Evolutionary conservation across 345 rosid species (phyloP), one percentile per base, ranked within the genome.

Genomic region (Ricinus communis): DNA sequence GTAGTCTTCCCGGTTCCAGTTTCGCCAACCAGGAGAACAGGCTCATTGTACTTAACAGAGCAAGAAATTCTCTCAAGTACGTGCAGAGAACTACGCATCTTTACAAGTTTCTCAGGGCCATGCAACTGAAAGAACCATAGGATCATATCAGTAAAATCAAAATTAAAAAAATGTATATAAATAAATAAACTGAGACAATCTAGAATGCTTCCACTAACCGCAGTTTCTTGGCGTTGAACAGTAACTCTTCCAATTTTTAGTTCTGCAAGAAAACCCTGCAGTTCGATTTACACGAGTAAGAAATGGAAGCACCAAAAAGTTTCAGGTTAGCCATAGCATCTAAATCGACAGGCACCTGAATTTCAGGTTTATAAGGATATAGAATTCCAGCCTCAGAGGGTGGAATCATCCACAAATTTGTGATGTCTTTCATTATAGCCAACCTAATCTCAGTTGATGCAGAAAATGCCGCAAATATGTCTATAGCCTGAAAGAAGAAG

Each of bases 1-100:
- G 99, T 94, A 54, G 99, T 92, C 87, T 94, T 94, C 76, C 97
- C 99, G 1, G 97, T 92, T 77, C 99, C 99, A 75, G 99, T 94
- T 89, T 94, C 99, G 70, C 99, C 99, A 76, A 94, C 97, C 81
- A 94, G 83, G 70, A 94, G 93, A 81, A 94, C 92, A 76, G 99
- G 89, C 82, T 94, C 97, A 31, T 90, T 91, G 85, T 81, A 74
- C 85, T 86, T 87, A 7, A 90, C 90, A 73, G 88, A 87, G 81
- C 95, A 86, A 69, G 97, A 95, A 79, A 92, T 85, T 81, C 81
- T 89, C 85, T 92, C 99, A 57, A 94, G 94, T 57, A 85, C 59
- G 70, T 81, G 81, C 65, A 93, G 73, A 72, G 97, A 90, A 73
- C 89, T 87, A 64, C 84, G 90, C 62, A 88, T 90, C 80, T 83